Conservation (phyloP, 2,329 filamentous ascomycete genomes). For the Aspergillus glaucus region DNA sequence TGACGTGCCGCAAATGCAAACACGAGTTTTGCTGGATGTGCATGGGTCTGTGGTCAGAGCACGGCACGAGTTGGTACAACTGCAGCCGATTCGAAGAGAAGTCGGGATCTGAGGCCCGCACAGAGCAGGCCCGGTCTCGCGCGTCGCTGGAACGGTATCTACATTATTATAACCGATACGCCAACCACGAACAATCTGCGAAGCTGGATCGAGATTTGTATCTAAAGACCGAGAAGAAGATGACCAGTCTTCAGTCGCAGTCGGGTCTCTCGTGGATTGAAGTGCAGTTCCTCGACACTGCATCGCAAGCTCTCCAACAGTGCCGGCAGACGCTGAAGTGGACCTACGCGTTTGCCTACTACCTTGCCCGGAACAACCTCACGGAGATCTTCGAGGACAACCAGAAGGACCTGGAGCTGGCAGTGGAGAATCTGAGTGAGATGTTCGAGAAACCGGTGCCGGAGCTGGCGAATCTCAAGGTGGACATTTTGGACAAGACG, state of each 20-base stretch:
- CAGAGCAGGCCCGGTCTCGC: conserved; percentile 84
- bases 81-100: conserved; percentile 97
- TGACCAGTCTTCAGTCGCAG: conserved; percentile 88
- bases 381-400: conserved; percentile 99
- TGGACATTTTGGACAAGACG: conserved; percentile 98
- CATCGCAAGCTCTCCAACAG: conserved; percentile 86
- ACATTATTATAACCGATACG: conserved; percentile 98
- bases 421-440: conserved; percentile 91
- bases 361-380: conserved; percentile 89
- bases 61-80: conserved; percentile 99
- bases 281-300: conserved; percentile 91
- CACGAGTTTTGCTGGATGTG: conserved; percentile 99
- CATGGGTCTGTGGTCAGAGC: conserved; percentile 97
- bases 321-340: conserved; percentile 98
- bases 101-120: conserved; percentile 81
- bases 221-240: conserved; percentile 96
- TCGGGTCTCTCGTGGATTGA: conserved; percentile 99
- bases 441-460: conserved; percentile 98
- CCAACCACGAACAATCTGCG: conserved; percentile 96
- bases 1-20: conserved; percentile 94
- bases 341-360: conserved; percentile 98
- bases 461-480: conserved; percentile 79
- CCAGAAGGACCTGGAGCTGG: conserved; percentile 95
- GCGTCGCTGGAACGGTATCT: conserved; percentile 92
- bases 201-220: conserved; percentile 95